phyloP scores from a whole-genome alignment of 1,139 yeast genomes.

The Candida sojae region DNA sequence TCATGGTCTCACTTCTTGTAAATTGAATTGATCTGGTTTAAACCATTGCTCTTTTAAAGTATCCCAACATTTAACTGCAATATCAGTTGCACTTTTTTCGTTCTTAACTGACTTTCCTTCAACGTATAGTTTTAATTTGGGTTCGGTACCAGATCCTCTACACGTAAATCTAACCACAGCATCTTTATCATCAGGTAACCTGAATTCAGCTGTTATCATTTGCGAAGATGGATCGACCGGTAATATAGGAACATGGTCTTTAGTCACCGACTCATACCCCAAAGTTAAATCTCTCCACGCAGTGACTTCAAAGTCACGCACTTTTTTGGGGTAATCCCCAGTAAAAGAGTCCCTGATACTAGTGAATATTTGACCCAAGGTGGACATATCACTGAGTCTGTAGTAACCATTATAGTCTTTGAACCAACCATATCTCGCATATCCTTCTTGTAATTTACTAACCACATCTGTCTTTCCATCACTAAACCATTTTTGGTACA shows the following conservation, averaged over 20 bases:
- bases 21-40: conserved; percentile 45
- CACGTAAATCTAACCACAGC: conserved; percentile 72
- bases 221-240: conserved; percentile 76
- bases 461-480: conserved; percentile 34
- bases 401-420: conserved; percentile 90
- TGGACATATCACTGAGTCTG: conserved; percentile 56
- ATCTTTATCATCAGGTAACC: conserved; percentile 17
- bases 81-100: conserved; percentile 45
- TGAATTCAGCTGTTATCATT: conserved; percentile 73
- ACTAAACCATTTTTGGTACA: conserved; percentile 54
- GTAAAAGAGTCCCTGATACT: conserved; percentile 45
- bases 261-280: conserved; percentile 76
- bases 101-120: conserved; percentile 60
- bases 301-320: conserved; percentile 56
- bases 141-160: conserved; percentile 96
- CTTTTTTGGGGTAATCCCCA: conserved; percentile 36
- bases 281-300: conserved; percentile 83
- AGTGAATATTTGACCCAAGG: conserved; percentile 53
- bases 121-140: conserved; percentile 87
- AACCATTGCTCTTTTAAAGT: conserved; percentile 60
- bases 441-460: conserved; percentile 59
- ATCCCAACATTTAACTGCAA: conserved; percentile 74
- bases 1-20: conserved; percentile 29
- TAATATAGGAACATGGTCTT: conserved; percentile 56
- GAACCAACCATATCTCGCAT: conserved; percentile 70